Conservation (phyloP, 2,329 filamentous ascomycete genomes). For the Aureobasidium sp. region DNA sequence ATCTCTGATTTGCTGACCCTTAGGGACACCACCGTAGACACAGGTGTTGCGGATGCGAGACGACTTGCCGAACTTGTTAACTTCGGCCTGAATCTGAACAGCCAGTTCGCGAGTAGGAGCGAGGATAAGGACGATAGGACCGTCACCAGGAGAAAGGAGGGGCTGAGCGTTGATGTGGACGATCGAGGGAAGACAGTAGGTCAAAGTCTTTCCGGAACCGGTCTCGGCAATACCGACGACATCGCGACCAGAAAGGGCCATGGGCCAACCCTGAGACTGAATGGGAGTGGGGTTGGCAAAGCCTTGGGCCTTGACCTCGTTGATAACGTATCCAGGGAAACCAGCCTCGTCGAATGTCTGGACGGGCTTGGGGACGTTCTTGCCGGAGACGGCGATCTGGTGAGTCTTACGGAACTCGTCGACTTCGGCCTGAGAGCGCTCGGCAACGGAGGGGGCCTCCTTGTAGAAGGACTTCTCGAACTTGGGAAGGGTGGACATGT, state of each 20-base stretch:
- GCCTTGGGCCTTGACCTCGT: constrained; percentile 96
- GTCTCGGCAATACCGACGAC: constrained; percentile 99
- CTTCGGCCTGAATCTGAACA: constrained; percentile 97
- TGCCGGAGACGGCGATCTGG: constrained; percentile 75
- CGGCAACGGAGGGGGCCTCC: constrained; percentile 73
- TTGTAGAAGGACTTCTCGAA: constrained; percentile 99
- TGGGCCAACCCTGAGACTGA: constrained; percentile 97
- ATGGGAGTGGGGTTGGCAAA: constrained; percentile 92
- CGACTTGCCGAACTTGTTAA: constrained; percentile 96
- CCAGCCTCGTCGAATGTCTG: constrained; percentile 97
- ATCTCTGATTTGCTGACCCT: constrained; percentile 93
- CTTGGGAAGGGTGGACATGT: constrained; percentile 73
- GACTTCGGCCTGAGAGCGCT: constrained; percentile 70
- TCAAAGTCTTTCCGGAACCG: constrained; percentile 97
- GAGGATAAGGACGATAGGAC: constrained; percentile 91
- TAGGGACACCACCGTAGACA: constrained; percentile 97
- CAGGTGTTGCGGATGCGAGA: constrained; percentile 98
- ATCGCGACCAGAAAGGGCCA: constrained; percentile 96
- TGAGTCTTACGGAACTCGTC: constrained; percentile 81
- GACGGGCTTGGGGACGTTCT: constrained; percentile 82
- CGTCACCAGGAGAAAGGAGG: constrained; percentile 87
- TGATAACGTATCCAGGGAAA: constrained; percentile 95
- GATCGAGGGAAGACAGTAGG: constrained; percentile 95
- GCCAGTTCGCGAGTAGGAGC: constrained; percentile 96
- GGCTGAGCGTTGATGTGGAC: constrained; percentile 99